Base-by-base conservation (phyloP, 164 flowering plant genomes). In the Aristolochia californica region DNA sequence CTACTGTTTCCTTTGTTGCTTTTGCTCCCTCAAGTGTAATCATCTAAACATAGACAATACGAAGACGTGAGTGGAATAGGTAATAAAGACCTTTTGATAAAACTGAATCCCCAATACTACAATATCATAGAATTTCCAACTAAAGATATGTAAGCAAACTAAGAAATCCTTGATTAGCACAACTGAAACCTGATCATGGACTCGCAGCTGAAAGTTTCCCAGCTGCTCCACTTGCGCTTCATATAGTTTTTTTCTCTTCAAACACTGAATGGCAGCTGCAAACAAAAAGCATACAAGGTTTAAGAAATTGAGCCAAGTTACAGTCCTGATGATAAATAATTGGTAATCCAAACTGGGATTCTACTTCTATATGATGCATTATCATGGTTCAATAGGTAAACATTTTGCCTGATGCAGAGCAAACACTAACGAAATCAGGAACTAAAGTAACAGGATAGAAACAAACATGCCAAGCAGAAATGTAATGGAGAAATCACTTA, bases 261-360 rank as follows among this genome's bases (percentile, higher is more conserved):
- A 23, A 60, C 63, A 60, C 24, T 38, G 63, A 17, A 52, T 38
- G 14, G 63, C 63, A 30, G 63, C 56, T 60, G 63, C 54, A 48
- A 22, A 17, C 0, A 40, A 24, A 44, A 56, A n/a, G 43, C 20
- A 30, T 18, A 56, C 7, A 10, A 13, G 58, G 27, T 27, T 30
- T 54, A 30, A 1, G 14, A 13, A 12, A 26, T 21, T 24, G 21
- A 53, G 14, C 30, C 27, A 22, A 13, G 23, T 12, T 49, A 3
- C 13, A 49, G 55, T 12, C 20, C 20, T 52, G 16, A 20, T 7
- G 34, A 5, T 8, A 24, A 23, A 24, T 14, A 1, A 27, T n/a
- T 3, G 25, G 2, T 4, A 27, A 27, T 5, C 13, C 16, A 23
- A 13, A 53, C 17, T 24, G 24, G 30, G 5, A 21, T 18, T 22